These are phyloP conservation scores for Syzygium syzygioides DNA, from an alignment of 441 rosid genomes.

Conservation along the genomic window DNA sequence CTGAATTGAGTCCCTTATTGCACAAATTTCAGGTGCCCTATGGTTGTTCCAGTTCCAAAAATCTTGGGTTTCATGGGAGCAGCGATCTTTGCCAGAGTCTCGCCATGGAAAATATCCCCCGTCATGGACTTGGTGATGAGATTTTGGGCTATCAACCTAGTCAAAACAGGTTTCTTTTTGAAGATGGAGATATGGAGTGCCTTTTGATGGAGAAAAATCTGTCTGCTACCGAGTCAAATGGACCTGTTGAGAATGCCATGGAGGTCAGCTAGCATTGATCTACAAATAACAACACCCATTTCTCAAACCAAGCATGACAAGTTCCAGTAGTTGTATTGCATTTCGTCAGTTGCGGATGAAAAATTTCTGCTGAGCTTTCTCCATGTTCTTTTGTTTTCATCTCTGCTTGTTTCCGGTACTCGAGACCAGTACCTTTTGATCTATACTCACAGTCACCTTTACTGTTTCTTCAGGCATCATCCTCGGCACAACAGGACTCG, in stretches of 20 bases:
- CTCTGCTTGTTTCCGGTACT: background rate
- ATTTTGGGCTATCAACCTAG: slow-evolving; percentile 33
- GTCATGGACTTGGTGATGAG: slow-evolving; percentile 41
- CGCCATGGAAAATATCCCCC: slow-evolving; percentile 43
- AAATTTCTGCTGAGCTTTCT: background rate
- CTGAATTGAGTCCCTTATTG: background rate
- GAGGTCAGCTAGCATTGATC: slow-evolving; percentile 28
- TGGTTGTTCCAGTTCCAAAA: slow-evolving; percentile 28
- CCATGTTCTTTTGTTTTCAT: background rate
- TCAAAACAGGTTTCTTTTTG: slow-evolving; percentile 23
- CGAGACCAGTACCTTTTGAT: background rate
- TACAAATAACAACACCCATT: background rate
- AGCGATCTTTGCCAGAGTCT: slow-evolving; percentile 51
- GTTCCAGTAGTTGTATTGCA: background rate
- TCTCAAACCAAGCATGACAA: background rate
- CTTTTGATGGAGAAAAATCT: slow-evolving; percentile 33
- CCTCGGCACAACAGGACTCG: slow-evolving; percentile 43
- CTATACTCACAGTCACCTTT: background rate
- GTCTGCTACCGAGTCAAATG: slow-evolving; percentile 28
- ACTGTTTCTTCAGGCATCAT: slow-evolving; percentile 32
- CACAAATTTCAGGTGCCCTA: slow-evolving; percentile 5
- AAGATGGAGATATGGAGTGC: slow-evolving; percentile 25
- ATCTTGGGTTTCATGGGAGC: slow-evolving; percentile 28
- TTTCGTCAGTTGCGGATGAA: background rate
- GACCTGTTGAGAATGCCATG: slow-evolving; percentile 32